Evolutionary conservation across 768 basidiomycete genomes (phyloP).

Genomic region (Pleurotus tuoliensis): DNA sequence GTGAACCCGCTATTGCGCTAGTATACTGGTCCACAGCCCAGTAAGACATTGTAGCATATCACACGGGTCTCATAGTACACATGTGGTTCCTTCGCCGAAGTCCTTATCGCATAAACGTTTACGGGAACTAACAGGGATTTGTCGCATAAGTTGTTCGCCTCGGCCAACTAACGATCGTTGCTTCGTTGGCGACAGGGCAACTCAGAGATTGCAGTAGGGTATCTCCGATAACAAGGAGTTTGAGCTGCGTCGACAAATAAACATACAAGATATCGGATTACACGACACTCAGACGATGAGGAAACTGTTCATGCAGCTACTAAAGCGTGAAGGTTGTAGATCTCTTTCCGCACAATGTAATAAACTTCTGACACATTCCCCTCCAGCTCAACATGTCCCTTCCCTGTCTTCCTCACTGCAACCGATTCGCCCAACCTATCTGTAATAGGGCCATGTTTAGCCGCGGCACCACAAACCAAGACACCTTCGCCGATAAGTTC

Average conservation of each 20-base stretch:
- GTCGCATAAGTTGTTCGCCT: too few relatives aligned
- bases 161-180: too few relatives aligned
- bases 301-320: slow-evolving; percentile 55
- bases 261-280: not conserved
- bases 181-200: too few relatives aligned
- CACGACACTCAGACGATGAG: not conserved
- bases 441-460: slow-evolving; percentile 34
- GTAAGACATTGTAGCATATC: too few relatives aligned
- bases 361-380: slow-evolving; percentile 87
- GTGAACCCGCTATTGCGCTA: too few relatives aligned
- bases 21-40: too few relatives aligned
- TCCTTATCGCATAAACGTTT: too few relatives aligned
- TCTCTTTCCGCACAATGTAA: slow-evolving; percentile 82
- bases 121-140: too few relatives aligned
- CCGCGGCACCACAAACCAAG: slow-evolving; percentile 75
- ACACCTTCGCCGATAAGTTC: slow-evolving; percentile 98
- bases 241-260: not conserved
- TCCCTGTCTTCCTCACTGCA: slow-evolving; percentile 82
- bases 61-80: too few relatives aligned
- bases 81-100: too few relatives aligned
- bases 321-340: slow-evolving; percentile 88
- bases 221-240: too few relatives aligned
- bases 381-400: slow-evolving; percentile 85
- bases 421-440: slow-evolving; percentile 64
- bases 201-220: too few relatives aligned